Percentiles rank a stretch among this genome's conserved stretches.
These are phyloP conservation scores for Bombardia bombarda DNA, from an alignment of 495 filamentous ascomycete species.

Conservation along the genomic window DNA sequence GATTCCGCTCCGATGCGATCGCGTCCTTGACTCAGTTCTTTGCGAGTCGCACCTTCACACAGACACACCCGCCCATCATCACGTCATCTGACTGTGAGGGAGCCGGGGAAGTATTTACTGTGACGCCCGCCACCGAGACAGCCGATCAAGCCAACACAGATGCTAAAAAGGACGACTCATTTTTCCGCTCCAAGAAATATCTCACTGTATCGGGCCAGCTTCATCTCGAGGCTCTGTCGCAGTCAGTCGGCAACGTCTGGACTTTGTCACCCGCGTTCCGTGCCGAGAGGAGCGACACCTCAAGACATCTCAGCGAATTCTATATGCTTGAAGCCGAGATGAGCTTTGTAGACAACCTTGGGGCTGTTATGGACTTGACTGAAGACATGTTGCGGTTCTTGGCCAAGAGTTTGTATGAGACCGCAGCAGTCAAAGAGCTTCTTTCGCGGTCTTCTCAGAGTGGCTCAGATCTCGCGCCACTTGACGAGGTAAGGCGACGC, in stretches of 20 bases:
- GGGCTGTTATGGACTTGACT: constrained; percentile 65
- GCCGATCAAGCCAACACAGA: constrained; percentile 5
- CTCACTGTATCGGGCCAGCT: constrained; percentile 92
- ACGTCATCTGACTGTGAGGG: constrained; percentile 98
- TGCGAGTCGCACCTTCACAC: constrained; percentile 58
- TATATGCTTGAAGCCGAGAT: constrained; percentile 97
- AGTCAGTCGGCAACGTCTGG: constrained; percentile 87
- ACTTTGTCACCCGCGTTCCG: constrained; percentile 88
- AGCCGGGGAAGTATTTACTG: constrained; percentile 87
- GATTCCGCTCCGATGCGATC: constrained; percentile 74
- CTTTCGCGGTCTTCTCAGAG: constrained; percentile 19
- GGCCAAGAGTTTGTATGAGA: constrained; percentile 43
- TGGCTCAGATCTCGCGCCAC: constrained; percentile 24
- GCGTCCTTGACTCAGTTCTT: constrained; percentile 69
- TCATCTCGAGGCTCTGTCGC: constrained; percentile 87
- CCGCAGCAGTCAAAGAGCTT: constrained; percentile 54
- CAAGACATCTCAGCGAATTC: constrained; percentile 92
- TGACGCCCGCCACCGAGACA: constrained; percentile 37
- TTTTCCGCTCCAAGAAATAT: constrained; percentile 89
- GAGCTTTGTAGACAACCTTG: constrained; percentile 63
- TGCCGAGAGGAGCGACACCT: constrained; percentile 89
- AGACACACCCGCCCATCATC: constrained; percentile 87
- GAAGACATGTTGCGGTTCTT: constrained; percentile 67
- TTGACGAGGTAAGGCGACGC: constrained; percentile 49
- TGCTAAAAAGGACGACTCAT: constrained; percentile 30